Conservation (phyloP, 2,329 filamentous ascomycete species). For the Cytospora schulzeri region DNA sequence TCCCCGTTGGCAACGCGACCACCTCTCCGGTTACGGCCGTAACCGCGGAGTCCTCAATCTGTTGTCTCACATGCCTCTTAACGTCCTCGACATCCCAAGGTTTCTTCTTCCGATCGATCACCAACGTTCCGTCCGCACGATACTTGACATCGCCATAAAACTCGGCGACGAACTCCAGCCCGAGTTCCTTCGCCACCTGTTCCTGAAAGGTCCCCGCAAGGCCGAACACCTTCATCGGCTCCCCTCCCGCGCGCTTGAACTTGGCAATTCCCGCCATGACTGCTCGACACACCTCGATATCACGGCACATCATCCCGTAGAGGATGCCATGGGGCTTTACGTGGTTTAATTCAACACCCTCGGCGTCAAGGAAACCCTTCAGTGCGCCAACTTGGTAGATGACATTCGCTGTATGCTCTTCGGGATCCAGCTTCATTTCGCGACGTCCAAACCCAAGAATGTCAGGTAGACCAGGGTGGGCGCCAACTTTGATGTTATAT, state of each 20-base stretch:
- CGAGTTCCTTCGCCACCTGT: constrained; percentile 30
- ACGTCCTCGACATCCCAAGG: constrained; percentile 44
- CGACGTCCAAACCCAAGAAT: constrained; percentile 66
- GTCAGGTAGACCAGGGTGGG: constrained; percentile 67
- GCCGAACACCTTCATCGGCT: constrained; percentile 32
- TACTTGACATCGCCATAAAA: constrained; percentile 37
- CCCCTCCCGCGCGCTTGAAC: constrained; percentile 14
- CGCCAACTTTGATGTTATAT: constrained; percentile 59
- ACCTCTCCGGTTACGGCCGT: constrained; percentile 44
- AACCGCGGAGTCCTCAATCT: constrained; percentile 44
- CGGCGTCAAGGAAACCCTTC: constrained; percentile 59
- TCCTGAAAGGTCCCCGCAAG: constrained; percentile 35
- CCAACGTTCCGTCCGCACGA: constrained; percentile 30
- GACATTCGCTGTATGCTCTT: constrained; percentile 58
- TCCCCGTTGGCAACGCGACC: constrained; percentile 42
- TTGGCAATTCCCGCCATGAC: constrained; percentile 33
- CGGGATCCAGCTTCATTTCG: constrained; percentile 59
- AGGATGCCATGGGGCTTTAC: constrained; percentile 58
- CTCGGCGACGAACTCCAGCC: constrained; percentile 35
- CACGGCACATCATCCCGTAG: constrained; percentile 36
- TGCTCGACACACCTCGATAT: constrained; percentile 31
- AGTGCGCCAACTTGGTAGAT: constrained; percentile 67
- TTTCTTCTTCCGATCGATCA: constrained; percentile 57
- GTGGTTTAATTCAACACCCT: constrained; percentile 58
- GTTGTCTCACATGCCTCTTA: constrained; percentile 44